These are phyloP conservation scores for Haematococcus sp. DNA, from an alignment of 139 green algal genomes.

Conservation along the genomic window DNA sequence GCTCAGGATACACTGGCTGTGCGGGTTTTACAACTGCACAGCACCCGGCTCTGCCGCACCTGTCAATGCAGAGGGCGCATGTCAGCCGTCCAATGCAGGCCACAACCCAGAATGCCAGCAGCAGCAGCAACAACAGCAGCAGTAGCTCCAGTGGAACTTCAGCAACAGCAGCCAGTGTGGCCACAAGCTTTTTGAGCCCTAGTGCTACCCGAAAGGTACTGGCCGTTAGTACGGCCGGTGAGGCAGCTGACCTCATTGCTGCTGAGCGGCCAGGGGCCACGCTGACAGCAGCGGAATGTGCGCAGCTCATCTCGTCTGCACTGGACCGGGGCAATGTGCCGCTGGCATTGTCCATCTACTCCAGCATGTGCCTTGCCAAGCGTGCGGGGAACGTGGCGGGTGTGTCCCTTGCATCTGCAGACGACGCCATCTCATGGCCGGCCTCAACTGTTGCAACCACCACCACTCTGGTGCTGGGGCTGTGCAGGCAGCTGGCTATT, in stretches of 20 bases:
- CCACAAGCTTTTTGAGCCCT: not conserved
- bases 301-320: conserved; percentile 37
- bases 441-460: conserved; percentile 51
- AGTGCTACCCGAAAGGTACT: conserved; percentile 7
- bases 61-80: not conserved
- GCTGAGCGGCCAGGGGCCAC: not conserved
- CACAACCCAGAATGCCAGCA: not conserved
- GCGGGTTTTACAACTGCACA: no score
- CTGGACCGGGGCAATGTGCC: conserved; percentile 52
- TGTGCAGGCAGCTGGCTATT: conserved; percentile 68
- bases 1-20: no score
- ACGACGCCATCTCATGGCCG: conserved; percentile 52
- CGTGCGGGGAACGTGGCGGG: not conserved
- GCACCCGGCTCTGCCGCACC: not conserved
- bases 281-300: conserved; percentile 15
- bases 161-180: not conserved
- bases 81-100: not conserved
- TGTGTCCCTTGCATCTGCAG: not conserved
- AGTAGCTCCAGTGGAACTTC: not conserved
- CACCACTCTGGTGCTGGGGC: conserved; percentile 60
- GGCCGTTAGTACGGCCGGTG: not conserved
- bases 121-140: conserved; percentile 15
- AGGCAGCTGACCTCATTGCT: conserved; percentile 31
- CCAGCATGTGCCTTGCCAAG: conserved; percentile 51
- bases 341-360: conserved; percentile 68